A percentile compares a stretch with the other conserved stretches of the same genome.
Evolutionary conservation across 2,329 filamentous ascomycete genomes (phyloP).

Genomic region (Colletotrichum musae): DNA sequence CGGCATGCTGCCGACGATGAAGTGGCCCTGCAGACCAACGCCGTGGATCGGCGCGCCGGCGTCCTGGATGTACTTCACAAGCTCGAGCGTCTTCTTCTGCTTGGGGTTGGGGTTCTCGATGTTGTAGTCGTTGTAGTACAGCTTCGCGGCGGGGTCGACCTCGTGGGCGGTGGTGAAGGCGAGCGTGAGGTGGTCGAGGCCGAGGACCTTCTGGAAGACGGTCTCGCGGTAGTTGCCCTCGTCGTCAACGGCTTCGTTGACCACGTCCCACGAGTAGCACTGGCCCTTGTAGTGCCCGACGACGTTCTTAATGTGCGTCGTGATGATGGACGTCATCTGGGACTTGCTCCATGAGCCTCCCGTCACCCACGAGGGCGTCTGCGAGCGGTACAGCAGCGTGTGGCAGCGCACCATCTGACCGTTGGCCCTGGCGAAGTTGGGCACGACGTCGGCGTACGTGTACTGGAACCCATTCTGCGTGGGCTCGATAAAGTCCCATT

Average conservation of each 20-base stretch:
- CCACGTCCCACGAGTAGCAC: constrained; percentile 66
- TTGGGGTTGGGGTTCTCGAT: constrained; percentile 58
- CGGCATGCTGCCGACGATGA: constrained; percentile 59
- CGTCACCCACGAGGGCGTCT: constrained; percentile 62
- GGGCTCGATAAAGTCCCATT: constrained; percentile 75
- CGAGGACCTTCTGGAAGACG: constrained; percentile 60
- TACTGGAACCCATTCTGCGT: constrained; percentile 69
- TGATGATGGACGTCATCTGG: constrained; percentile 47
- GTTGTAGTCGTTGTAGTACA: constrained; percentile 59
- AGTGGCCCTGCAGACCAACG: constrained; percentile 66
- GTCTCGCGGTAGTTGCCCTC: constrained; percentile 56
- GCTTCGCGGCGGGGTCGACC: constrained; percentile 57
- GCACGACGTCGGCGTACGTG: constrained; percentile 67
- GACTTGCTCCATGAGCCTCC: constrained; percentile 54
- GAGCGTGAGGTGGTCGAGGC: constrained; percentile 58
- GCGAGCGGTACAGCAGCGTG: constrained; percentile 54
- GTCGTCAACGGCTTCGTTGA: constrained; percentile 65
- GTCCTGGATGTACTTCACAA: constrained; percentile 52
- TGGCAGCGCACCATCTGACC: constrained; percentile 64
- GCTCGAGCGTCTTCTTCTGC: constrained; percentile 49
- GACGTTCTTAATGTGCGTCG: constrained; percentile 57
- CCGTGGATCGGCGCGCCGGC: constrained; percentile 65
- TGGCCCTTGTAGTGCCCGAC: constrained; percentile 59
- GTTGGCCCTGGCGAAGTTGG: constrained; percentile 45
- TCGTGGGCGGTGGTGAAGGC: constrained; percentile 60